Conservation (phyloP, 164 flowering plant genomes). For the Saururus chinensis region DNA sequence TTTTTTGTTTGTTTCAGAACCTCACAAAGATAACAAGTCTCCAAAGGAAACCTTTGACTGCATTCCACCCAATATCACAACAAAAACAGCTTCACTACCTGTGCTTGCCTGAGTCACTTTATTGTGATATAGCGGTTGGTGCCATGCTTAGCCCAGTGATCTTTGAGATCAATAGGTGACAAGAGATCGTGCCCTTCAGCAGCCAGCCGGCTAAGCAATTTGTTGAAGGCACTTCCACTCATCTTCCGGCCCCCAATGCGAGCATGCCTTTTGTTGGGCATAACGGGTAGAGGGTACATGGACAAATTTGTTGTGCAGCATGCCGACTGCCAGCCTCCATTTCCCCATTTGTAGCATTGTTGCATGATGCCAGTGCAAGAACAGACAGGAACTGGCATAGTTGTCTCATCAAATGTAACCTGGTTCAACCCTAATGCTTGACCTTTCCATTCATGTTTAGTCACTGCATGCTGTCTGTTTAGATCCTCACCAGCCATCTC, state of each 20-base stretch:
- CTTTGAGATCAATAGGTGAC: constrained; percentile 24
- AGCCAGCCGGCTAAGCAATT: constrained; percentile 26
- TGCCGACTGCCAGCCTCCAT: constrained; percentile 46
- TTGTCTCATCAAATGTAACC: constrained; percentile 22
- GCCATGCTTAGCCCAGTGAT: constrained; percentile 38
- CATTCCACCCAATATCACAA: too few species aligned
- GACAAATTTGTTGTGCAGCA: constrained; percentile 45
- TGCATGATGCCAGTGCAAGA: constrained; percentile 31
- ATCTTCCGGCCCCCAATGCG: constrained; percentile 32
- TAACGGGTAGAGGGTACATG: constrained; percentile 27
- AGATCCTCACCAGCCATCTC: constrained; percentile 26
- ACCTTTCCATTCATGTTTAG: constrained; percentile 9
- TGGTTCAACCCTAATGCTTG: constrained; percentile 26
- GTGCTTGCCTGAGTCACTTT: constrained; percentile 11
- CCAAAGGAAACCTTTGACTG: too few species aligned
- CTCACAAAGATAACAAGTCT: too few species aligned
- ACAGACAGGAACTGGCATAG: constrained; percentile 35
- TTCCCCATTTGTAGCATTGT: constrained; percentile 41
- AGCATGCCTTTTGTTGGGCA: constrained; percentile 27
- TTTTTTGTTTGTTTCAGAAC: too few species aligned
- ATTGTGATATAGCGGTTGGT: constrained; percentile 36
- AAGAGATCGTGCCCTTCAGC: constrained; percentile 30
- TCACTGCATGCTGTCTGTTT: constrained; percentile 3
- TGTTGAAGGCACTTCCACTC: constrained; percentile 28
- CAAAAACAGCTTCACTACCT: too few species aligned